A percentile compares a stretch with the other conserved stretches of the same genome.
Conservation (phyloP, 2,329 filamentous ascomycete species). For the Colletotrichum musicola region DNA sequence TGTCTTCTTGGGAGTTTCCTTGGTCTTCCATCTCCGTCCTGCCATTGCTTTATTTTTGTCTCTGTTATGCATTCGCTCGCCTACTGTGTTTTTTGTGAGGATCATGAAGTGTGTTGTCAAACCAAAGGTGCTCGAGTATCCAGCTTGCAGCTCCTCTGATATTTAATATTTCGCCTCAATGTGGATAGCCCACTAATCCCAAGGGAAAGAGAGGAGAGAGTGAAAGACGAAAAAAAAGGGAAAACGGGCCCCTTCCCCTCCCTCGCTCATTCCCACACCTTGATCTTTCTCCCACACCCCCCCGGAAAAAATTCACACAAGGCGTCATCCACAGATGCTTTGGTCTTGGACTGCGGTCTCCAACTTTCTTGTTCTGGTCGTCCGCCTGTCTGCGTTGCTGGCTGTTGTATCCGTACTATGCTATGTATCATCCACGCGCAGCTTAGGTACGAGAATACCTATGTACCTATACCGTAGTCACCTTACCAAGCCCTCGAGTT, state of each 20-base stretch:
- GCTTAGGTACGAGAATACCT: not conserved
- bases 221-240: constrained; percentile 1
- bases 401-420: too few species aligned
- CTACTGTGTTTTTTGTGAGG: constrained; percentile 29
- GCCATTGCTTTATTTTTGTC: constrained; percentile 33
- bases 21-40: constrained; percentile 11
- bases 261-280: constrained; percentile 22
- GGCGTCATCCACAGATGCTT: constrained; percentile 36
- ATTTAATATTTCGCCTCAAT: constrained; percentile 30
- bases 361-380: constrained; percentile 38
- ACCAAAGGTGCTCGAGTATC: not conserved
- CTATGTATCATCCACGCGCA: too few species aligned
- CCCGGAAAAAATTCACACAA: constrained; percentile 18
- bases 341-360: constrained; percentile 32
- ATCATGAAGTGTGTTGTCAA: not conserved
- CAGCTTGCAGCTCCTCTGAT: constrained; percentile 22
- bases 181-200: constrained; percentile 14
- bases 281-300: constrained; percentile 10
- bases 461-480: not conserved
- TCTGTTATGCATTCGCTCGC: not conserved
- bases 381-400: not conserved
- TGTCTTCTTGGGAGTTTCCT: constrained; percentile 24
- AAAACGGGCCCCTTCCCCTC: constrained; percentile 28
- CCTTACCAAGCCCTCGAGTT: too few species aligned
- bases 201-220: not conserved